A percentile compares a stretch with the other conserved stretches of the same genome.
phyloP scores from a whole-genome alignment of 2,329 filamentous ascomycete genomes.

The Ambrosiella cleistominuta region DNA sequence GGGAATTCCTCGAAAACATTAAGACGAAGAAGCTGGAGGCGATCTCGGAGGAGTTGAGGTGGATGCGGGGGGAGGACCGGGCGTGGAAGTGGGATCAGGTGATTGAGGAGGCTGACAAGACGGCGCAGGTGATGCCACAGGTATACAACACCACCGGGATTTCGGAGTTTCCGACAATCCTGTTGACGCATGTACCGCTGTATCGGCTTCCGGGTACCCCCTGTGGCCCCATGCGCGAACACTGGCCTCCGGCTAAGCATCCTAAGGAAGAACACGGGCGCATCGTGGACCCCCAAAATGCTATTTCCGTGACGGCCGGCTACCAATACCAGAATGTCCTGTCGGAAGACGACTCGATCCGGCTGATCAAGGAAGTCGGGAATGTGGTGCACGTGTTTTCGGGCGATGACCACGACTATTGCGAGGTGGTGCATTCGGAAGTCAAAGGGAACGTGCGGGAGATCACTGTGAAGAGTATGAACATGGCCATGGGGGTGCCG shows the following conservation, averaged over 20 bases:
- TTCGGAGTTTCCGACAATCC: conserved; percentile 63
- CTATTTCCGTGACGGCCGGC: conserved; percentile 58
- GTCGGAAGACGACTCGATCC: conserved; percentile 54
- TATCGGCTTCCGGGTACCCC: conserved; percentile 68
- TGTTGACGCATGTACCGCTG: conserved; percentile 81
- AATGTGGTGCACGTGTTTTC: conserved; percentile 79
- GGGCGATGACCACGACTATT: conserved; percentile 96
- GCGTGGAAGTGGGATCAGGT: conserved; percentile 26
- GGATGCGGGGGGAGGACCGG: conserved; percentile 38
- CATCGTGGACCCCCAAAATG: conserved; percentile 47
- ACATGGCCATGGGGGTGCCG: conserved; percentile 89
- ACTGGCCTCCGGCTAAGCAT: conserved; percentile 53
- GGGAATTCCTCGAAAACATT: conserved; percentile 57
- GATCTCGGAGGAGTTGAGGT: conserved; percentile 49
- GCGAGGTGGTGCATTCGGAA: conserved; percentile 64
- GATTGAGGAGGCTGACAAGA: conserved; percentile 12
- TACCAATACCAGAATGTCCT: conserved; percentile 98
- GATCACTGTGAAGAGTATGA: conserved; percentile 89
- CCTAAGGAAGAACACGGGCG: conserved; percentile 18
- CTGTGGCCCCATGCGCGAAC: conserved; percentile 74
- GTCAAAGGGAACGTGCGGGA: conserved; percentile 52
- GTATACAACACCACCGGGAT: conserved; percentile 26
- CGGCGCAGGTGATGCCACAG: not conserved
- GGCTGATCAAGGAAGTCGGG: conserved; percentile 59
- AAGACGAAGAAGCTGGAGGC: conserved; percentile 48